Evolutionary conservation across 192 early-diverging fungal species (phyloP), one percentile per base, ranked within the genome.

Genomic region (Backusella westeae): DNA sequence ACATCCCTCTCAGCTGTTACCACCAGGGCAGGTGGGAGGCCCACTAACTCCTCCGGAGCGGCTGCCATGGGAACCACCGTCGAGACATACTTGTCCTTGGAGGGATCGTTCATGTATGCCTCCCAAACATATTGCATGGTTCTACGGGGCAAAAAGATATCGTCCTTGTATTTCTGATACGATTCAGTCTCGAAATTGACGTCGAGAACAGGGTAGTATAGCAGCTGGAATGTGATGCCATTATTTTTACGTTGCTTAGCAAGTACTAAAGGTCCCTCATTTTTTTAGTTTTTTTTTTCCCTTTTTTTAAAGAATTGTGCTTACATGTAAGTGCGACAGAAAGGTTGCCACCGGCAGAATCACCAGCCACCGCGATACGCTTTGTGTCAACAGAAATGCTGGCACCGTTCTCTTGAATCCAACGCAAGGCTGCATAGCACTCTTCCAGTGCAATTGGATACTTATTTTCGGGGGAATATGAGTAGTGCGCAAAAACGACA

Each of bases 141-240:
- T 14, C 56, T 23, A 63, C 56, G 56, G 56, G 56, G 56, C 29
- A 63, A 63, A 32, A 63, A 63, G 56, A 63, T 63, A 29, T 63
- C 56, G 10, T 63, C 56, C 12, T 63, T 63, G 56, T 26, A 63
- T 63, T 63, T 63, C 26, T 63, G 56, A 63, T 63, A 63, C 4
- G 56, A 63, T 63, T 63, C 56, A 29, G 56, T 63, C 12, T 63
- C 56, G 23, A 63, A 63, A 29, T 63, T 63, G 56, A 63, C 32
- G 85, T 71, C 77, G 81, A 63, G 80, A 85, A 44, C 84, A 85
- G 52, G 84, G 79, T 73, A 69, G 32, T 69, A 69, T 36, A 69
- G 15, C 32, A 69, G 8, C 21, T 21, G 67, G 67, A 34, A 69
- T n/a, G n/a, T 69, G 32, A 69, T 21, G 12, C 36, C 32, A 36